Percentiles rank a stretch among this genome's conserved stretches.
Conservation (phyloP, 371 early-diverging fungal species). For the Modicella reniformis region DNA sequence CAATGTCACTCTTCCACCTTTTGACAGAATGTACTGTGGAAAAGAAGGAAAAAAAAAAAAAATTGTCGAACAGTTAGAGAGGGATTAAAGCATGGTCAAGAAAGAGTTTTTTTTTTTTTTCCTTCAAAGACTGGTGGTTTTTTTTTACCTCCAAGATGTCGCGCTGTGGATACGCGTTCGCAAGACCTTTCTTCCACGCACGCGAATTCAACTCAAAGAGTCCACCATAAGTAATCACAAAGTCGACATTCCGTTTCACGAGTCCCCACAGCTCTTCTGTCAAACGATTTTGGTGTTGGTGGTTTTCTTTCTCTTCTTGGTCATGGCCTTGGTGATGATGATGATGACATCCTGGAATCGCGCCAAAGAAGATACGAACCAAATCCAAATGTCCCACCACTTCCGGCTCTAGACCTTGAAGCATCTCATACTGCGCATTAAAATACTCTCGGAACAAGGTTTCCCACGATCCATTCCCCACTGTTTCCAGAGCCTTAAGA, state of each 20-base stretch:
- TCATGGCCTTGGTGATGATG: slow-evolving; percentile 31
- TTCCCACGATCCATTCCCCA: slow-evolving; percentile 34
- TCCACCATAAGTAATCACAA: slow-evolving; percentile 80
- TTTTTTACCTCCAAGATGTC: slow-evolving; percentile 76
- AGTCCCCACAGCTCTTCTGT: slow-evolving; percentile 62
- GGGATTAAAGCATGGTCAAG: no score
- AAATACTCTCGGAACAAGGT: slow-evolving; percentile 81
- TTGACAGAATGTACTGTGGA: slow-evolving; percentile 66
- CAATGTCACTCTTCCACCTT: slow-evolving; percentile 81
- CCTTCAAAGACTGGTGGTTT: no score
- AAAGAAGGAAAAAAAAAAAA: not conserved
- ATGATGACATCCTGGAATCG: slow-evolving; percentile 29
- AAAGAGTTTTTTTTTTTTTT: no score
- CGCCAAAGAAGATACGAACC: slow-evolving; percentile 81
- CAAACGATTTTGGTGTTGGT: slow-evolving; percentile 6
- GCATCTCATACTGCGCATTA: slow-evolving; percentile 85
- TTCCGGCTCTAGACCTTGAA: slow-evolving; percentile 73
- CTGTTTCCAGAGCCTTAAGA: slow-evolving; percentile 58
- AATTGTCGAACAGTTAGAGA: no score
- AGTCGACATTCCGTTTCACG: slow-evolving; percentile 87
- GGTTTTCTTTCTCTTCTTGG: slow-evolving; percentile 1
- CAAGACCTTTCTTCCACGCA: slow-evolving; percentile 91
- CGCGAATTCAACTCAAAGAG: slow-evolving; percentile 93
- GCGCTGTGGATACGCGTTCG: slow-evolving; percentile 85
- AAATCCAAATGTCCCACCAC: slow-evolving; percentile 96